These are phyloP conservation scores for Chaetomium fimeti DNA, from an alignment of 495 filamentous ascomycete genomes.

Conservation along the genomic window DNA sequence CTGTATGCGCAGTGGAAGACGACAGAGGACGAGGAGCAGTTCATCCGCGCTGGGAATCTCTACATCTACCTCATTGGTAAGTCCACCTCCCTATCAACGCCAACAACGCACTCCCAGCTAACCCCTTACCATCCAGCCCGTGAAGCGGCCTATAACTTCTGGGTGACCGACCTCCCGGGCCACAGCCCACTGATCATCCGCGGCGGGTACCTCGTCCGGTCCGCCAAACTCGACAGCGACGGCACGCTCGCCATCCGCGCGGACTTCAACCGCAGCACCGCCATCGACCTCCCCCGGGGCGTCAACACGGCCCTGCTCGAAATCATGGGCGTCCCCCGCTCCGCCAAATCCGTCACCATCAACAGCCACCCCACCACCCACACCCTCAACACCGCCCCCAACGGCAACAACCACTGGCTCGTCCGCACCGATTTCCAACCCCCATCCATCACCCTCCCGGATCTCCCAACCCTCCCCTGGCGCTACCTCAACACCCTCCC, in stretches of 20 bases:
- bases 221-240: constrained; percentile 44
- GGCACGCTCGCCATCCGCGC: background rate
- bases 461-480: constrained; percentile 61
- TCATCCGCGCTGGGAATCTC: constrained; percentile 35
- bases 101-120: no score
- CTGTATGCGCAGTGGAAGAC: constrained; percentile 21
- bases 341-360: constrained; percentile 6
- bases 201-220: constrained; percentile 73
- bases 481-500: constrained; percentile 68
- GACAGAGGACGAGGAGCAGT: constrained; percentile 15
- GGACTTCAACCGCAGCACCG: background rate
- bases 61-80: constrained; percentile 16
- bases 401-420: constrained; percentile 55
- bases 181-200: constrained; percentile 58
- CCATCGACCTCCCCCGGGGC: background rate
- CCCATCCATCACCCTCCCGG: constrained; percentile 56
- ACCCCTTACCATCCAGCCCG: constrained; percentile 44
- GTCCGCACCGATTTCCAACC: constrained; percentile 51
- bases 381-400: constrained; percentile 22
- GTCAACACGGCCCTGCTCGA: background rate
- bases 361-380: constrained; percentile 34
- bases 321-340: background rate
- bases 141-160: constrained; percentile 76
- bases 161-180: constrained; percentile 56
- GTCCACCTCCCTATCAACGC: background rate